Evolutionary conservation across 1,284 basidiomycete genomes (phyloP).

Genomic region (Irpex sp.): DNA sequence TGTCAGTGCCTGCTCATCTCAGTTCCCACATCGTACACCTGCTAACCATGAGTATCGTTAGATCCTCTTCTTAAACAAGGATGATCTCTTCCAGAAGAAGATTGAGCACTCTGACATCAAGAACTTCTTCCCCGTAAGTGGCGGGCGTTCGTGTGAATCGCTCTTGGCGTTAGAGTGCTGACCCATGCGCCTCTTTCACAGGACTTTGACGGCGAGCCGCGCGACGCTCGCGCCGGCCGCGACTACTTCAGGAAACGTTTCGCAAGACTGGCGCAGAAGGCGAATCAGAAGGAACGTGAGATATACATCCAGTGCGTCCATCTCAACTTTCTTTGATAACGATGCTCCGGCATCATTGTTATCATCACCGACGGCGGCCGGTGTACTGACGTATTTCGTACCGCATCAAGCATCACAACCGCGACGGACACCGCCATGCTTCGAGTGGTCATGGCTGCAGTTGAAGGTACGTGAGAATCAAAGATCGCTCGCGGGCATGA

Average conservation of each 20-base stretch:
- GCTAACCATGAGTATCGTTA: constrained; percentile 24
- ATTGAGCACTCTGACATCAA: constrained; percentile 80
- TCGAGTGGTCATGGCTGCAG: constrained; percentile 90
- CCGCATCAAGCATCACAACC: constrained; percentile 70
- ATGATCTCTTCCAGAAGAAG: constrained; percentile 86
- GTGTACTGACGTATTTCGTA: constrained; percentile 7
- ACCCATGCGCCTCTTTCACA: constrained; percentile 24
- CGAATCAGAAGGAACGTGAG: constrained; percentile 81
- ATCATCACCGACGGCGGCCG: not conserved
- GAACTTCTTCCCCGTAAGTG: constrained; percentile 77
- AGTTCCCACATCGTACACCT: not conserved
- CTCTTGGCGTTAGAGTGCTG: constrained; percentile 6
- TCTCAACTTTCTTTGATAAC: constrained; percentile 1
- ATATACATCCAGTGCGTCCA: constrained; percentile 84
- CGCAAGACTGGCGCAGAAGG: constrained; percentile 76
- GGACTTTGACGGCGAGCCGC: constrained; percentile 74
- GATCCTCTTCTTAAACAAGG: constrained; percentile 92
- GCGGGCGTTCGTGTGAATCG: not conserved
- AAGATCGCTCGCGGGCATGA: not conserved
- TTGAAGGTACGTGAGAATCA: constrained; percentile 63
- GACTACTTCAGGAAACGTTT: constrained; percentile 92
- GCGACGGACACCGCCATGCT: constrained; percentile 93
- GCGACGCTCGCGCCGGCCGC: constrained; percentile 71
- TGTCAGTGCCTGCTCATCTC: constrained; percentile 39
- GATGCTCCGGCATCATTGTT: not conserved